Percentiles rank a stretch among this genome's conserved stretches.
Conservation (phyloP, 768 basidiomycete species). For the Lactarius deliciosus region DNA sequence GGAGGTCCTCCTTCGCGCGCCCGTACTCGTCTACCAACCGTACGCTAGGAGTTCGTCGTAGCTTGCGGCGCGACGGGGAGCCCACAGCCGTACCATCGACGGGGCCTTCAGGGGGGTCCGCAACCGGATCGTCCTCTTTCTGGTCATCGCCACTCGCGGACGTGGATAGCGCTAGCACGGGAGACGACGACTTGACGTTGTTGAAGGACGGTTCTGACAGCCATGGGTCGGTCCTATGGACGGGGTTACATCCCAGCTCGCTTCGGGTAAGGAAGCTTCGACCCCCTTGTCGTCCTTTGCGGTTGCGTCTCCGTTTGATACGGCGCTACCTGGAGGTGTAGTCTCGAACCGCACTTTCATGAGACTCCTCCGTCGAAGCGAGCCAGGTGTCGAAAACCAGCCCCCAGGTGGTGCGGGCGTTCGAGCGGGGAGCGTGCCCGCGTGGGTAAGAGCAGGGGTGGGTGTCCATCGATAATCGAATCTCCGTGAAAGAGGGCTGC, state of each 20-base stretch:
- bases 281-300: constrained; percentile 4
- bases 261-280: constrained; percentile 10
- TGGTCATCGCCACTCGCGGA: neutral
- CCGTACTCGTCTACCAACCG: constrained; percentile 74
- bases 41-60: constrained; percentile 52
- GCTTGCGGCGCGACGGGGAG: constrained; percentile 36
- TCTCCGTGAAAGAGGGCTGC: constrained; percentile 18
- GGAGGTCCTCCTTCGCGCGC: constrained; percentile 14
- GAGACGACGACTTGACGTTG: constrained; percentile 26
- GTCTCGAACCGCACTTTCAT: constrained; percentile 75
- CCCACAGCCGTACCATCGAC: constrained; percentile 12
- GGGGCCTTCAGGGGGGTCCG: constrained; percentile 28
- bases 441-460: constrained; percentile 20
- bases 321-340: constrained; percentile 35
- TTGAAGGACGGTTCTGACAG: constrained; percentile 27
- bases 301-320: constrained; percentile 31
- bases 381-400: constrained; percentile 53
- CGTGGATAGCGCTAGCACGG: constrained; percentile 2
- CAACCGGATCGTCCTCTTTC: neutral
- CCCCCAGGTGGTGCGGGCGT: constrained; percentile 50
- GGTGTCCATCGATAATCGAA: neutral
- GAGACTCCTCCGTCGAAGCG: constrained; percentile 49
- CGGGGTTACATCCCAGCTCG: constrained; percentile 13
- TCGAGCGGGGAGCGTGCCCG: constrained; percentile 30
- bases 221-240: neutral